A percentile compares a stretch with the other conserved stretches of the same genome.
Conservation (phyloP, 208 protist genomes). For the Acanthamoeba triangularis region DNA sequence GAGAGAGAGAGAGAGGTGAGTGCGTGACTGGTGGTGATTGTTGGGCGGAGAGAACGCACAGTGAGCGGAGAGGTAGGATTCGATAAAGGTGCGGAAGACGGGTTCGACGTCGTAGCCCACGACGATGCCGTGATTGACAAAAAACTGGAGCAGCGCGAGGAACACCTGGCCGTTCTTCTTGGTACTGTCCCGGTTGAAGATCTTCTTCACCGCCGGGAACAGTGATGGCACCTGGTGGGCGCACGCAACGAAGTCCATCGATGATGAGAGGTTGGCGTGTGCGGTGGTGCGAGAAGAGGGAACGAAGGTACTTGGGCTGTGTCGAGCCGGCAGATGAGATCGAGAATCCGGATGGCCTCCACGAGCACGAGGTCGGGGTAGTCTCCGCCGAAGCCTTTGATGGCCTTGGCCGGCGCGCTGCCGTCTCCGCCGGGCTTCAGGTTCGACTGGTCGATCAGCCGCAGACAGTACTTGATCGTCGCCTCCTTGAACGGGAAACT, state of each 20-base stretch:
- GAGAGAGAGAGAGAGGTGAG: neutral
- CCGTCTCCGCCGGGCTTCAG: slow-evolving; percentile 70
- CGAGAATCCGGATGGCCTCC: slow-evolving; percentile 79
- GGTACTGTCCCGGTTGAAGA: slow-evolving; percentile 67
- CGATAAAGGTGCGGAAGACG: slow-evolving; percentile 80
- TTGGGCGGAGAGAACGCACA: slow-evolving; percentile 32
- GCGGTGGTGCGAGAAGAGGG: too few relatives aligned
- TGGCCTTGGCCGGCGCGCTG: neutral
- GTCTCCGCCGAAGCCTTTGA: slow-evolving; percentile 2
- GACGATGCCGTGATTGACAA: slow-evolving; percentile 80
- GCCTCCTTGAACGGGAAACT: slow-evolving; percentile 76
- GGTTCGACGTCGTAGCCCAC: slow-evolving; percentile 81
- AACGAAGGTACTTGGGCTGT: neutral
- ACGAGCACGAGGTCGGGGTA: slow-evolving; percentile 74
- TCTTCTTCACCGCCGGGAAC: slow-evolving; percentile 81
- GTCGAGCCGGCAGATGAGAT: slow-evolving; percentile 79
- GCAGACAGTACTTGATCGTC: slow-evolving; percentile 81
- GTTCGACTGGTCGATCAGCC: slow-evolving; percentile 81
- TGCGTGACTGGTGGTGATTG: too few relatives aligned
- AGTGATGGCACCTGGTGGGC: slow-evolving; percentile 71
- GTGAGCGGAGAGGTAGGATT: slow-evolving; percentile 76
- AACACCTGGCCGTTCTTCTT: slow-evolving; percentile 78
- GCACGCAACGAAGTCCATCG: neutral
- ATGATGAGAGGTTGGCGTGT: too few relatives aligned
- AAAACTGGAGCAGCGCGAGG: slow-evolving; percentile 82